A percentile compares a stretch with the other conserved stretches of the same genome.
phyloP scores from a whole-genome alignment of 345 rosid species.

The Citrus cavaleriei region DNA sequence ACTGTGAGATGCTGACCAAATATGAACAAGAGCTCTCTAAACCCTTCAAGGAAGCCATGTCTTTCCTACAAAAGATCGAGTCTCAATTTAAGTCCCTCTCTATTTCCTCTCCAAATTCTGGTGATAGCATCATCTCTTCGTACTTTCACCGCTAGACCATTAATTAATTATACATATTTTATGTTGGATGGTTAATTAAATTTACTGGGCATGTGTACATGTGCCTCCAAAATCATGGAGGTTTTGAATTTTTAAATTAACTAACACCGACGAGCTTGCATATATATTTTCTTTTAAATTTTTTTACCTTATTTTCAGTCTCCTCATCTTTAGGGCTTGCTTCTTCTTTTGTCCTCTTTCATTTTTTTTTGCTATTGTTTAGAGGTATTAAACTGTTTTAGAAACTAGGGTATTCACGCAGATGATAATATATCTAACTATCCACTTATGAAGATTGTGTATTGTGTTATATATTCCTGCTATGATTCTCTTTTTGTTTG shows the following conservation, averaged over 20 bases:
- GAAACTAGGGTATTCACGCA: slow-evolving; percentile 11
- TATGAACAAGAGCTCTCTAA: slow-evolving; percentile 94
- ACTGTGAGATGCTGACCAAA: slow-evolving; percentile 94
- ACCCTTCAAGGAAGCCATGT: slow-evolving; percentile 95
- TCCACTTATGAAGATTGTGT: neutral
- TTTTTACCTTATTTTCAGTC: neutral
- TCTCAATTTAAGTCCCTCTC: slow-evolving; percentile 81
- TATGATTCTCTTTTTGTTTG: slow-evolving; percentile 20
- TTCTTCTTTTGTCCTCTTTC: neutral
- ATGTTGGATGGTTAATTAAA: neutral
- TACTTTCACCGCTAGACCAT: neutral
- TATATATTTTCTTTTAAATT: neutral
- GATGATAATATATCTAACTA: neutral
- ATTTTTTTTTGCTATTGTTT: neutral
- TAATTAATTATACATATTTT: neutral
- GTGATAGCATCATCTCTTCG: slow-evolving; percentile 32
- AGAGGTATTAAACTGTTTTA: slow-evolving; percentile 13
- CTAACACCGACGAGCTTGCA: neutral
- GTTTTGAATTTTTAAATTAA: neutral
- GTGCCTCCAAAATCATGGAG: neutral
- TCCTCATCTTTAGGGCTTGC: slow-evolving; percentile 5
- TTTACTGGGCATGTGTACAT: slow-evolving; percentile 10
- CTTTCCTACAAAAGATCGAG: slow-evolving; percentile 78
- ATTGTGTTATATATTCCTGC: slow-evolving; percentile 3
- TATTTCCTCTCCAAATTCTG: slow-evolving; percentile 54